phyloP scores from a whole-genome alignment of 106 monocot genomes.

The Phalaenopsis equestris region DNA sequence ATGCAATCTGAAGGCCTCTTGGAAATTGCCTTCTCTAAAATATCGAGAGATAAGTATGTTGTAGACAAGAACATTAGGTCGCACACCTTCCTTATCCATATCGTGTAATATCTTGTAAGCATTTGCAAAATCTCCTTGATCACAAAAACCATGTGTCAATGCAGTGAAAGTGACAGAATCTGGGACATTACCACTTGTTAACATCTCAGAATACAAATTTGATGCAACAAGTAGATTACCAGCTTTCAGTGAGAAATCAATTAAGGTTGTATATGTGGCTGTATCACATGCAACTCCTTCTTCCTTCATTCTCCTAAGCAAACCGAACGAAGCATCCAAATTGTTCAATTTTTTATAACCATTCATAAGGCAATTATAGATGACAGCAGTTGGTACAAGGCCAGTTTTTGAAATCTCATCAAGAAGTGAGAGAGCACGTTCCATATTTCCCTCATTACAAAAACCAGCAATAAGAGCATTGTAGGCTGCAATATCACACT shows the following conservation, averaged over 20 bases:
- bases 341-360: slow-evolving; percentile 47
- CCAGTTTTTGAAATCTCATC: slow-evolving; percentile 37
- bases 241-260: slow-evolving; percentile 56
- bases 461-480: slow-evolving; percentile 46
- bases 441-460: slow-evolving; percentile 59
- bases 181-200: slow-evolving; percentile 40
- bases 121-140: slow-evolving; percentile 32
- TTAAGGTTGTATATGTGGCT: slow-evolving; percentile 59
- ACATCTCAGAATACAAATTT: slow-evolving; percentile 46
- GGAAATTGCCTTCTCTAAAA: slow-evolving; percentile 40
- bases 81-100: slow-evolving; percentile 33
- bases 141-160: slow-evolving; percentile 40
- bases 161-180: slow-evolving; percentile 46
- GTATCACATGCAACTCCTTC: slow-evolving; percentile 49
- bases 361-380: slow-evolving; percentile 54
- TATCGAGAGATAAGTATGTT: slow-evolving; percentile 49
- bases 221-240: slow-evolving; percentile 40
- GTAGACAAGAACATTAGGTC: slow-evolving; percentile 38
- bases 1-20: slow-evolving; percentile 60
- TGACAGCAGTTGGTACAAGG: slow-evolving; percentile 33
- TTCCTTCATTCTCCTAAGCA: slow-evolving; percentile 42
- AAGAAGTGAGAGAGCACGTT: slow-evolving; percentile 30
- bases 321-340: slow-evolving; percentile 40
- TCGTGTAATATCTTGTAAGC: slow-evolving; percentile 39
- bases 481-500: slow-evolving; percentile 33